These are phyloP conservation scores for Juglanconis oblonga DNA, from an alignment of 2,329 filamentous ascomycete species.

Conservation along the genomic window DNA sequence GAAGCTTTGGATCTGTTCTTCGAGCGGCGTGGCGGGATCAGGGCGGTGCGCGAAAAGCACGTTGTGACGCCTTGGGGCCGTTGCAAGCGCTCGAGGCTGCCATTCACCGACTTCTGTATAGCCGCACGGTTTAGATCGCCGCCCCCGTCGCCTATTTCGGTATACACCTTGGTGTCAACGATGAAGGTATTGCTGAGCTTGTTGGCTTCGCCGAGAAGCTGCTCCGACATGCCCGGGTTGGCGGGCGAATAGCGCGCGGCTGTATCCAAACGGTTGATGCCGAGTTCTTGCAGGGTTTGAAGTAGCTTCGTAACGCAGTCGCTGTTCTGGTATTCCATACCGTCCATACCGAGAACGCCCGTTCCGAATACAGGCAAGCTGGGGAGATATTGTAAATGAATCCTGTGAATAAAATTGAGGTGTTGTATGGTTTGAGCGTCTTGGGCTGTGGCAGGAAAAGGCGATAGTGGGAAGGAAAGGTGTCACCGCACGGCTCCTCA, in stretches of 20 bases:
- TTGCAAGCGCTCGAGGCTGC: constrained; percentile 28
- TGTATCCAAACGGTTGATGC: constrained; percentile 17
- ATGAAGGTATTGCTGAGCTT: constrained; percentile 24
- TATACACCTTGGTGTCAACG: constrained; percentile 34
- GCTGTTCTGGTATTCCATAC: constrained; percentile 25
- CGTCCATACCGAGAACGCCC: constrained; percentile 26
- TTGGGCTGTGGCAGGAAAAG: background rate
- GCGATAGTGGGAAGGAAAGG: background rate
- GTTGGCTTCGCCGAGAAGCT: constrained; percentile 28
- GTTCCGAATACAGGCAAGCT: constrained; percentile 29
- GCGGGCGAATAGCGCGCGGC: constrained; percentile 32
- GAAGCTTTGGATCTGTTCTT: constrained; percentile 33
- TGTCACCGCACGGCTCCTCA: background rate
- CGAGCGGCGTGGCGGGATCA: constrained; percentile 31
- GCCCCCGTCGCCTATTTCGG: constrained; percentile 27
- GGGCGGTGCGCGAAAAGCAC: constrained; percentile 35
- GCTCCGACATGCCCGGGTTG: constrained; percentile 30
- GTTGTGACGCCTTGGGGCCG: constrained; percentile 25
- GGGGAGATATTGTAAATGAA: constrained; percentile 22
- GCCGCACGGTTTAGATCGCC: constrained; percentile 27
- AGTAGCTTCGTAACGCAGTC: constrained; percentile 21
- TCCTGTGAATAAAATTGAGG: background rate
- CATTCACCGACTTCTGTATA: constrained; percentile 25
- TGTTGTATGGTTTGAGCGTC: background rate
- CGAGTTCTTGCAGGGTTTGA: constrained; percentile 17